Evolutionary conservation across 495 filamentous ascomycete genomes (phyloP), one percentile per base, ranked within the genome.

Genomic region (Lasiosphaeria hispida): DNA sequence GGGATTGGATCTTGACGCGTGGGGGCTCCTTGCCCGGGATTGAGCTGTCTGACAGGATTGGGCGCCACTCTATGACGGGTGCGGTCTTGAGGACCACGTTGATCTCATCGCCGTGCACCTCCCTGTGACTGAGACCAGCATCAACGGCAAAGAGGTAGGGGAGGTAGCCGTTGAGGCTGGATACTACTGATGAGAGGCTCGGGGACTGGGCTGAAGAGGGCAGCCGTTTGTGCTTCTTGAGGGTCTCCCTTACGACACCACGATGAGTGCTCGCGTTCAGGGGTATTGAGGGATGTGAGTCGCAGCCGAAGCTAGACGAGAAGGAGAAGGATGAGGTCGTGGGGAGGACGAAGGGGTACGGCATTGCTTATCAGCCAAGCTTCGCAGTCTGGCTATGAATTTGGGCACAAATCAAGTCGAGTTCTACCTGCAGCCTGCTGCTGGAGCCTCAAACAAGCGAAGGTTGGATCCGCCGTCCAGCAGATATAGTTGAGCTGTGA

Each of bases 281-380:
- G 9, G 90, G 89, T 10, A 96, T 81, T 0, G 92, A 92, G 7
- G 92, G 91, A 67, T 96, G 92, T 2, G 87, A 87, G 50, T 82
- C 77, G 53, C 84, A 87, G 52, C 68, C 76, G 65, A 92, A 84
- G 73, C 78, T 85, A 15, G 83, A 75, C 8, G 89, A 85, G 68
- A 96, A 93, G 38, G 87, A 86, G 63, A 92, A 83, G 42, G 84
- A 79, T 2, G 90, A 94, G 18, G 92, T 96, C 17, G 91, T 96
- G 3, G 92, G 89, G 38, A 96, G 82, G 35, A 79, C 76, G 65
- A 92, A 95, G 15, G 87, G 85, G 70, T 87, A 96, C 42, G 93
- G 91, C 92, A 96, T 96, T 35, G 57, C 82, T 5, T 14, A 7
- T 3, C 7, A 19, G 49, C 10, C 30, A 4, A 1, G 23, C 23